These are phyloP conservation scores for Leccinum rimulosum DNA, from an alignment of 768 basidiomycete species.

Conservation along the genomic window DNA sequence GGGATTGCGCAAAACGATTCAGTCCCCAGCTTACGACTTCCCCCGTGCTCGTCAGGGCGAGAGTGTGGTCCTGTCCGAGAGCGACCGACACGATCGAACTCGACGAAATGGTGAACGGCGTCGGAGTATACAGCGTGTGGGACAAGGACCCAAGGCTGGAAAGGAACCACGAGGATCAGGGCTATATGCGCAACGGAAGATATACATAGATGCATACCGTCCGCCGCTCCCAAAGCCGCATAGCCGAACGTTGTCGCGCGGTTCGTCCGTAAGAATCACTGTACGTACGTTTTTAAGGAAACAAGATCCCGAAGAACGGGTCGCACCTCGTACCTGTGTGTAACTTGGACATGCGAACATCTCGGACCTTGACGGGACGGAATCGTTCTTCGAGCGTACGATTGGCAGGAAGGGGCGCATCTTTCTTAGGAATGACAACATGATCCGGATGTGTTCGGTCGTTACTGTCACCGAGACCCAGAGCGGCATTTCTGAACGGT, in stretches of 20 bases:
- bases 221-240: constrained; percentile 92
- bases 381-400: constrained; percentile 48
- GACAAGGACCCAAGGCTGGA: constrained; percentile 68
- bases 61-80: constrained; percentile 92
- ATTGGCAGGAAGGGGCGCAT: constrained; percentile 8
- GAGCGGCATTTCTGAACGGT: constrained; percentile 67
- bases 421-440: constrained; percentile 45
- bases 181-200: neutral
- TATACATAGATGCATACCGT: constrained; percentile 45
- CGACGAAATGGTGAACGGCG: constrained; percentile 55
- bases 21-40: constrained; percentile 90
- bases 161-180: constrained; percentile 1
- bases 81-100: constrained; percentile 66
- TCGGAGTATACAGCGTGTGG: constrained; percentile 76
- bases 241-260: constrained; percentile 67
- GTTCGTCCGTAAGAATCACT: constrained; percentile 72
- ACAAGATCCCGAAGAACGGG: neutral
- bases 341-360: constrained; percentile 80
- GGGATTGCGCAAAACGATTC: constrained; percentile 86
- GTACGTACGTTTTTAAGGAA: neutral
- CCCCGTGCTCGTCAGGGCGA: constrained; percentile 76
- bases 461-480: constrained; percentile 79
- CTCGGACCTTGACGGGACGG: constrained; percentile 56
- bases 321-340: constrained; percentile 63
- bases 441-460: constrained; percentile 81